phyloP scores from a whole-genome alignment of 164 flowering plant genomes.

The Chloranthus sessilifolius region DNA sequence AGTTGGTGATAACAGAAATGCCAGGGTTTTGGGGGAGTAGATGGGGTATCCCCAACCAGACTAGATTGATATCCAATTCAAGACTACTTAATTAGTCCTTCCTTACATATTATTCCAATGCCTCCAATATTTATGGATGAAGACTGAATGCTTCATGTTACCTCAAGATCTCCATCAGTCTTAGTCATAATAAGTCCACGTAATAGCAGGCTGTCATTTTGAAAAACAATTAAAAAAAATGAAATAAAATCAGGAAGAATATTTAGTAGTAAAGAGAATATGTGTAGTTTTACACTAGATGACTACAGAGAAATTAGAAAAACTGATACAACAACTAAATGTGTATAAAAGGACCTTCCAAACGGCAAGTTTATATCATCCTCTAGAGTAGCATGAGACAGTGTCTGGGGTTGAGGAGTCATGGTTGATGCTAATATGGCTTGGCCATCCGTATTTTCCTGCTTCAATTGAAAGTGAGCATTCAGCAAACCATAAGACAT shows the following conservation, averaged over 20 bases:
- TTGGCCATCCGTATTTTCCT: slow-evolving; percentile 83
- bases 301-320: no score
- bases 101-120: no score
- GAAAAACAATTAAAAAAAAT: slow-evolving; percentile 5
- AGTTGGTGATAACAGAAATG: no score
- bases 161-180: slow-evolving; percentile 88
- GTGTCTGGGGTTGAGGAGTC: slow-evolving; percentile 55
- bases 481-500: slow-evolving; percentile 12
- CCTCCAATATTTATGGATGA: no score
- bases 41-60: no score
- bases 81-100: no score
- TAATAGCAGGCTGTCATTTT: slow-evolving; percentile 72
- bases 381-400: slow-evolving; percentile 44
- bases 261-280: slow-evolving; percentile 2
- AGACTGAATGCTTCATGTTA: slow-evolving; percentile 25
- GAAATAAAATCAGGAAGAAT: slow-evolving; percentile 1
- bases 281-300: no score
- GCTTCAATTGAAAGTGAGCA: no score
- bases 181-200: slow-evolving; percentile 69
- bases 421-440: slow-evolving; percentile 73
- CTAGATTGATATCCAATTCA: no score
- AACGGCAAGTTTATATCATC: slow-evolving; percentile 81
- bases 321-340: no score
- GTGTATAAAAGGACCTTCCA: slow-evolving; percentile 94
- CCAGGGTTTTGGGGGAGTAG: no score